Evolutionary conservation across 495 filamentous ascomycete genomes (phyloP).

Genomic region (Tetracladium marchalianum): DNA sequence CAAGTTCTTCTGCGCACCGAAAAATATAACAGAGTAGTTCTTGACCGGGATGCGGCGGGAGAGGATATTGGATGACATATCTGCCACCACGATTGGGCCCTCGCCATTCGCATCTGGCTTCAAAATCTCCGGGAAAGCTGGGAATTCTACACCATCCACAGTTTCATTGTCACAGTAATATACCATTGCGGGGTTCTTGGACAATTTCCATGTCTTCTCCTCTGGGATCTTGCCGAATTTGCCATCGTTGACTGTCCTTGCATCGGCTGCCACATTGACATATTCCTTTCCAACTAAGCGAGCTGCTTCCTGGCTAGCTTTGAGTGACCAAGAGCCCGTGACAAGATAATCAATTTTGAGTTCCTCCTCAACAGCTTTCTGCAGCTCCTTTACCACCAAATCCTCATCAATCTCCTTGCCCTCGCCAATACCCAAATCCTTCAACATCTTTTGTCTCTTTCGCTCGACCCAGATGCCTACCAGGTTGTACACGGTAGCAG

Average conservation of each 20-base stretch:
- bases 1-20: slow-evolving; percentile 76
- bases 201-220: slow-evolving; percentile 68
- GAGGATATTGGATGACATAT: slow-evolving; percentile 79
- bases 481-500: slow-evolving; percentile 71
- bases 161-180: slow-evolving; percentile 96
- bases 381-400: slow-evolving; percentile 48
- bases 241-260: slow-evolving; percentile 58
- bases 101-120: slow-evolving; percentile 43
- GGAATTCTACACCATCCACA: slow-evolving; percentile 92
- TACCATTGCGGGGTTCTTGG: slow-evolving; percentile 62
- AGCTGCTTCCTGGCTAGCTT: slow-evolving; percentile 78
- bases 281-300: slow-evolving; percentile 65
- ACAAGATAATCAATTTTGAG: slow-evolving; percentile 83
- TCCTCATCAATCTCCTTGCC: slow-evolving; percentile 28
- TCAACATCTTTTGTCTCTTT: slow-evolving; percentile 32
- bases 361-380: slow-evolving; percentile 51
- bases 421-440: slow-evolving; percentile 23
- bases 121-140: slow-evolving; percentile 47
- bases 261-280: slow-evolving; percentile 70
- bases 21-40: slow-evolving; percentile 65
- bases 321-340: slow-evolving; percentile 87
- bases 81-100: slow-evolving; percentile 59
- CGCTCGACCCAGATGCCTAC: slow-evolving; percentile 71
- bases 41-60: slow-evolving; percentile 53
- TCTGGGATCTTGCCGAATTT: slow-evolving; percentile 82